Percentiles rank a stretch among this genome's conserved stretches.
These are phyloP conservation scores for Lagenidium giganteum DNA, from an alignment of 352 stramenopile genomes.

Conservation along the genomic window DNA sequence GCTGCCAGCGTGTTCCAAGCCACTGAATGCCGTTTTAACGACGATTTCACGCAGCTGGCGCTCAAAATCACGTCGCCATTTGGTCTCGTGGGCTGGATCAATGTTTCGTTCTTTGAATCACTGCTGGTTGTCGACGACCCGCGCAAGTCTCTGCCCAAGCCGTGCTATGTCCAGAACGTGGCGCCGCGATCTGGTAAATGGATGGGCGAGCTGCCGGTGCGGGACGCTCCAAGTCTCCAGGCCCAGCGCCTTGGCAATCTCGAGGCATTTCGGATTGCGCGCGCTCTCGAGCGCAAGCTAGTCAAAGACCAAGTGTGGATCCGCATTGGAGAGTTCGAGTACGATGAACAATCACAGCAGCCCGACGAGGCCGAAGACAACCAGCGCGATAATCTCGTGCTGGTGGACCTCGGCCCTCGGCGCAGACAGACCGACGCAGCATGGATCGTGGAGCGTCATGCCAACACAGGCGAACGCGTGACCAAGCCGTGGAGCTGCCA, in stretches of 20 bases:
- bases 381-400: conserved; percentile 4
- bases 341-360: conserved; percentile 10
- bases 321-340: conserved; percentile 16
- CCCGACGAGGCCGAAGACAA: conserved; percentile 11
- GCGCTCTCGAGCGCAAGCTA: conserved; percentile 55
- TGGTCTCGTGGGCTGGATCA: conserved; percentile 64
- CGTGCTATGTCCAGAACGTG: conserved; percentile 66
- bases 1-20: conserved; percentile 66
- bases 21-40: conserved; percentile 60
- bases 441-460: conserved; percentile 77
- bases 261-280: conserved; percentile 48
- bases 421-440: conserved; percentile 22
- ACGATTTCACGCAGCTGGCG: conserved; percentile 61
- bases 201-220: conserved; percentile 55
- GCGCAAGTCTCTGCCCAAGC: conserved; percentile 17
- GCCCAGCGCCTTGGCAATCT: conserved; percentile 43
- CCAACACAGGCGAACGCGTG: conserved; percentile 59
- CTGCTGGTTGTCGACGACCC: conserved; percentile 57
- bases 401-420: conserved; percentile 12
- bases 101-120: conserved; percentile 40
- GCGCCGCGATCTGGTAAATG: conserved; percentile 45
- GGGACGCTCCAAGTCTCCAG: conserved; percentile 56
- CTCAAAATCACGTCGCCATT: conserved; percentile 65
- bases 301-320: conserved; percentile 77
- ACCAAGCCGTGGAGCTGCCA: conserved; percentile 45